Conservation (phyloP, 345 rosid species). For the Zanthoxylum bungeanum region DNA sequence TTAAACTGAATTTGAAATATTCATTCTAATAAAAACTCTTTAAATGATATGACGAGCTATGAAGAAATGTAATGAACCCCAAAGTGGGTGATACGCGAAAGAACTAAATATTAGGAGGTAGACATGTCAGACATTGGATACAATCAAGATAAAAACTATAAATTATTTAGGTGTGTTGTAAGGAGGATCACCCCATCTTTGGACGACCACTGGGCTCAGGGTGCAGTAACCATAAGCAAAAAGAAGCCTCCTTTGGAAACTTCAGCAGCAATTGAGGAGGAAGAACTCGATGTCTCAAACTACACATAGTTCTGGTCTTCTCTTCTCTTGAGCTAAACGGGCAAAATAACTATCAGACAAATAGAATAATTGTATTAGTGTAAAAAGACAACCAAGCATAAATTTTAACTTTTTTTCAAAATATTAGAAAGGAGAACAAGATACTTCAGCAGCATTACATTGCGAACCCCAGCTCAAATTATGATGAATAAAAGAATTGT, state of each 20-base stretch:
- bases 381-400: slow-evolving; percentile 11
- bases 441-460: not conserved
- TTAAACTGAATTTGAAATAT: not conserved
- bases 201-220: slow-evolving; percentile 91
- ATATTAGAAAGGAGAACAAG: not conserved
- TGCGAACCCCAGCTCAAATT: not conserved
- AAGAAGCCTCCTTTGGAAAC: slow-evolving; percentile 92
- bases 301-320: slow-evolving; percentile 81
- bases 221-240: slow-evolving; percentile 90
- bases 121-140: not conserved
- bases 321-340: slow-evolving; percentile 67
- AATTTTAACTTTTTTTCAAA: too few relatives aligned
- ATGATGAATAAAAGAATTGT: not conserved
- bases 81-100: not conserved
- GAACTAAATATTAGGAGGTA: not conserved
- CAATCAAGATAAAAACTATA: not conserved
- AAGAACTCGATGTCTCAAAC: slow-evolving; percentile 94
- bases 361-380: slow-evolving; percentile 31
- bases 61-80: not conserved
- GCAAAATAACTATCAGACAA: slow-evolving; percentile 54
- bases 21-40: not conserved
- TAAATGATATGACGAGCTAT: not conserved
- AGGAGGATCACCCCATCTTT: slow-evolving; percentile 52
- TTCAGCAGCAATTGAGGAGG: slow-evolving; percentile 82
- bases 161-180: not conserved